Evolutionary conservation across 2,329 filamentous ascomycete genomes (phyloP).

Genomic region (Botryotinia convoluta): DNA sequence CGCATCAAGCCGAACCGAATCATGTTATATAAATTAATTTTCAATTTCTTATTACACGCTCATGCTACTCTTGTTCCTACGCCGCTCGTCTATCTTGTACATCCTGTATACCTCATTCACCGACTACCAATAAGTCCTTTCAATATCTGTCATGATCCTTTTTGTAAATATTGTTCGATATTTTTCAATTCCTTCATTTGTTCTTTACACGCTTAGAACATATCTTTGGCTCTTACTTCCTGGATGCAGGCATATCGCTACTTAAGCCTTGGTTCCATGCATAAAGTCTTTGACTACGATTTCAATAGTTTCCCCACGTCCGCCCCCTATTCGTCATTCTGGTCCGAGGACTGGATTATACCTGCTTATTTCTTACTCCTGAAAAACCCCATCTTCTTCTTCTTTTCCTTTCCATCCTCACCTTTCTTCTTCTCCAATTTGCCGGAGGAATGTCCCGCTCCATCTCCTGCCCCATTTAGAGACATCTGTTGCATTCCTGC

Average conservation of each 20-base stretch:
- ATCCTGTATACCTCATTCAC: not conserved
- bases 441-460: constrained; percentile 27
- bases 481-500: constrained; percentile 17
- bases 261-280: not conserved
- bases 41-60: constrained; percentile 13
- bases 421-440: constrained; percentile 52
- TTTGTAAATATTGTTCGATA: not conserved
- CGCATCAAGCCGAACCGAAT: not conserved
- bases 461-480: constrained; percentile 7
- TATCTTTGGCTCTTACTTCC: not conserved
- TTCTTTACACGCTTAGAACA: not conserved
- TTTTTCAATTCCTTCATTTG: not conserved
- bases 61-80: not conserved
- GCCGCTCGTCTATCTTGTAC: not conserved
- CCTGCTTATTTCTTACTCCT: constrained; percentile 53
- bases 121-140: not conserved
- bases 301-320: not conserved
- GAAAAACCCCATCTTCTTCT: constrained; percentile 59
- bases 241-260: not conserved
- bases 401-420: constrained; percentile 42
- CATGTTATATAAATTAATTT: not conserved
- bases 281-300: not conserved
- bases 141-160: not conserved
- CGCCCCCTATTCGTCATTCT: not conserved
- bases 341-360: not conserved